Base-by-base conservation (phyloP, 2,329 filamentous ascomycete species). In the Aspergillus sp. region DNA sequence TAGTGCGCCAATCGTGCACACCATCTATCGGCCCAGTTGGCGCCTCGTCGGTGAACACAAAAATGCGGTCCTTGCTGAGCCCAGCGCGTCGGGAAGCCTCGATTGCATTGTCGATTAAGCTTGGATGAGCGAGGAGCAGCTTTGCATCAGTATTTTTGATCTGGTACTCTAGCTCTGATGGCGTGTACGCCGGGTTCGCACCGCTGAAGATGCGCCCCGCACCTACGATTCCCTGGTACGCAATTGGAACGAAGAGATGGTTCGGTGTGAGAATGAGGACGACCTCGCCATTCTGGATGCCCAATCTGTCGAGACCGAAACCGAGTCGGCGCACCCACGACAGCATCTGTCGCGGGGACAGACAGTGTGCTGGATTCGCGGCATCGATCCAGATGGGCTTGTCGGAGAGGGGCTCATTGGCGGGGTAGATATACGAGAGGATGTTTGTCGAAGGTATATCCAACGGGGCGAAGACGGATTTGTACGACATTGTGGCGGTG, bases 371-470 rank as follows among this genome's bases (percentile, higher is more conserved):
- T 1, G 52, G 52, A 33, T 54, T 41, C 3, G 9, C 26, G 40
- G 52, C 49, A 43, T 54, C 52, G 48, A 54, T 54, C 52, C 52
- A 54, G 41, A 54, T 51, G 9, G 52, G 52, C 9, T 47, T 45
- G 41, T 48, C 41, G 3, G 49, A 51, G 13, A 51, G 40, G 24
- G 49, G 50, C 38, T 51, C 36, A 35, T 49, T 51, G 16, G 48
- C 9, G 32, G 52, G 52, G 45, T 51, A 54, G 38, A 54, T 44
- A 35, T 54, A 54, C 6, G 52, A 45, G 32, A 54, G 52, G 32
- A 54, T 35, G 52, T 54, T 54, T 32, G 45, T 48, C 11, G 45
- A 33, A 32, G 52, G 52, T 22, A 54, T 45, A 14, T 32, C 6
- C 14, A 54, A 32, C 11, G 24, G 19, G 16, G 52, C 40, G 35